Conservation (phyloP, 345 rosid genomes). For the Anacardium occidentale region DNA sequence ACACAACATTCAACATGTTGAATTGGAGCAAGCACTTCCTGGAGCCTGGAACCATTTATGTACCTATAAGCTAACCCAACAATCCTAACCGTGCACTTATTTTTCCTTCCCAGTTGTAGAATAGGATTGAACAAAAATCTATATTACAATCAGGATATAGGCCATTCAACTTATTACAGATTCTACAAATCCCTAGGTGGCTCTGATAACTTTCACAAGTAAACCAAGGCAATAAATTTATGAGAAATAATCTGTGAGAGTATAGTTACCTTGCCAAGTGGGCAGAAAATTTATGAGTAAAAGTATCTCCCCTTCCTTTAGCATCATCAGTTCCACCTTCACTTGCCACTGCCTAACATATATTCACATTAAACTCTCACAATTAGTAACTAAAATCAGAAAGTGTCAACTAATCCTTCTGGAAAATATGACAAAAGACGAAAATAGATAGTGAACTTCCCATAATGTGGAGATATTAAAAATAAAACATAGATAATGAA, state of each 20-base stretch:
- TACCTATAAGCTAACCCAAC: not conserved
- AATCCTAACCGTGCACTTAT: not conserved
- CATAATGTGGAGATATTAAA: not conserved
- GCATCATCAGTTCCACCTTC: conserved; percentile 99
- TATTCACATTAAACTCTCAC: conserved; percentile 23
- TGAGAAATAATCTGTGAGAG: not conserved
- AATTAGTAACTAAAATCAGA: too few species aligned
- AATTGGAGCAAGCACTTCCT: not conserved
- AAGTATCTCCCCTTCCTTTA: conserved; percentile 96
- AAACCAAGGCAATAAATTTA: not conserved
- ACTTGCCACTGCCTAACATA: conserved; percentile 92
- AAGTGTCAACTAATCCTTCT: not conserved
- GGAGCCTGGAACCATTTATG: not conserved
- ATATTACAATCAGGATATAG: not conserved
- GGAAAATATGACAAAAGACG: not conserved
- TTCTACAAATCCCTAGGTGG: not conserved
- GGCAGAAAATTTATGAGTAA: conserved; percentile 98
- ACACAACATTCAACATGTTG: not conserved
- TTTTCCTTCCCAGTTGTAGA: not conserved
- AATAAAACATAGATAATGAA: too few species aligned
- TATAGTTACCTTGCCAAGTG: conserved; percentile 81
- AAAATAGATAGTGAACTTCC: not conserved
- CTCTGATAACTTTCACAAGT: not conserved
- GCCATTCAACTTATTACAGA: not conserved
- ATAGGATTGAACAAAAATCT: not conserved